These are phyloP conservation scores for Cutaneotrichosporon dermatis DNA, from an alignment of 1,284 basidiomycete species.

Conservation along the genomic window DNA sequence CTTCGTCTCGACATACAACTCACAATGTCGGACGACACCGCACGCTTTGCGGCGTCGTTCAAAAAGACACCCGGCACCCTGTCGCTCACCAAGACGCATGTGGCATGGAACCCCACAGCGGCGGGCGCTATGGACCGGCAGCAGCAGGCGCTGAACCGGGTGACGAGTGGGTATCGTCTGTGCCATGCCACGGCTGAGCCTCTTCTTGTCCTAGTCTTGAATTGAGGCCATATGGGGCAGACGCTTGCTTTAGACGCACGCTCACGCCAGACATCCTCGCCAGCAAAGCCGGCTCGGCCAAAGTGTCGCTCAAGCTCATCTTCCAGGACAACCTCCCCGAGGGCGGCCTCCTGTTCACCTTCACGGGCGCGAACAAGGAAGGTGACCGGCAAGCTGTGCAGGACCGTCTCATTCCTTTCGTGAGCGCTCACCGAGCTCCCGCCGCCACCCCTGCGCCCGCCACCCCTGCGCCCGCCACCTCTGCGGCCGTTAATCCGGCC, in stretches of 20 bases:
- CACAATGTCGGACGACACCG: slow-evolving; percentile 12
- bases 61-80: slow-evolving; percentile 45
- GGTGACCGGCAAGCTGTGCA: slow-evolving; percentile 42
- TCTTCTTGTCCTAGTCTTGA: too few relatives aligned
- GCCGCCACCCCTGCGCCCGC: too few relatives aligned
- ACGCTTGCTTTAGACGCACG: too few relatives aligned
- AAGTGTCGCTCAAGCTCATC: slow-evolving; percentile 38
- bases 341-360: slow-evolving; percentile 45
- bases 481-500: background rate
- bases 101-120: slow-evolving; percentile 39
- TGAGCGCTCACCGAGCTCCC: slow-evolving; percentile 32
- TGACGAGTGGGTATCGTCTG: slow-evolving; percentile 35
- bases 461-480: too few relatives aligned
- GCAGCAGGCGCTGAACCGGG: slow-evolving; percentile 41
- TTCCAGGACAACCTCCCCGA: slow-evolving; percentile 45
- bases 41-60: slow-evolving; percentile 37
- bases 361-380: slow-evolving; percentile 31
- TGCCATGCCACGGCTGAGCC: too few relatives aligned
- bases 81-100: slow-evolving; percentile 36
- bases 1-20: too few relatives aligned
- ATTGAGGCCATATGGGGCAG: too few relatives aligned
- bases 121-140: slow-evolving; percentile 40
- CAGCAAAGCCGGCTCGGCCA: slow-evolving; percentile 38
- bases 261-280: slow-evolving; percentile 33
- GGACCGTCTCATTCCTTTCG: slow-evolving; percentile 44